Conservation (phyloP, 1,284 basidiomycete genomes). For the Irpex sp. region DNA sequence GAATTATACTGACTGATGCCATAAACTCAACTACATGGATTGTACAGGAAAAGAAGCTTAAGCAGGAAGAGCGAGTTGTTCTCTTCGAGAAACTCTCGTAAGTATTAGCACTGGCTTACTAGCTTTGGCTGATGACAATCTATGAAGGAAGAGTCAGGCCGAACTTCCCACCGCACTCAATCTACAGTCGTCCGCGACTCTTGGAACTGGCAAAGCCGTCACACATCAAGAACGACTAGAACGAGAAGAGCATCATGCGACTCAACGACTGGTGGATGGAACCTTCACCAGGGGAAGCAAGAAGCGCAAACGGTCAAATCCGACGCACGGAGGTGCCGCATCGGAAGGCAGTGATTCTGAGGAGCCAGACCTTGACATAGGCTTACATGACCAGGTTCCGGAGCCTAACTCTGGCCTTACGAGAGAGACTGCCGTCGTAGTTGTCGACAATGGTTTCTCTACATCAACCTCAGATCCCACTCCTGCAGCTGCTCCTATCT, state of each 20-base stretch:
- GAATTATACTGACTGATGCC: background rate
- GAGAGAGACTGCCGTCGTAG: constrained; percentile 24
- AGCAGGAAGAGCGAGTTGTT: constrained; percentile 73
- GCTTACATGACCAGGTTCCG: background rate
- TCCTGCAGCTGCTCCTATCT: constrained; percentile 2
- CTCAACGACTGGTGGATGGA: constrained; percentile 51
- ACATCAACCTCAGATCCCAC: constrained; percentile 13
- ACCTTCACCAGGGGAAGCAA: constrained; percentile 34
- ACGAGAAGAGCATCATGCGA: constrained; percentile 55
- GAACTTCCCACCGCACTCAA: constrained; percentile 52
- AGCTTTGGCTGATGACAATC: constrained; percentile 18
- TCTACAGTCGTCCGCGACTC: constrained; percentile 73
- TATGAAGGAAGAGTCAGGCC: constrained; percentile 68
- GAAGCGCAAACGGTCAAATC: constrained; percentile 31
- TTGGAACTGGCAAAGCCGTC: constrained; percentile 64
- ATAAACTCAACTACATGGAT: background rate
- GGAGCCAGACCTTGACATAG: background rate
- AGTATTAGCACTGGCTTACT: constrained; percentile 25
- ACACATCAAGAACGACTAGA: constrained; percentile 61
- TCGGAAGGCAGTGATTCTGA: constrained; percentile 33
- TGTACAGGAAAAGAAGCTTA: constrained; percentile 77
- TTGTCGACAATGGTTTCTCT: constrained; percentile 27
- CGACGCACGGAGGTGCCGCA: constrained; percentile 19
- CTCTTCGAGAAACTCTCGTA: constrained; percentile 79
- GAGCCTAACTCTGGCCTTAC: constrained; percentile 17